Evolutionary conservation across 1,139 yeast species (phyloP), one percentile per base, ranked within the genome.

Genomic region (Pichia sp.): DNA sequence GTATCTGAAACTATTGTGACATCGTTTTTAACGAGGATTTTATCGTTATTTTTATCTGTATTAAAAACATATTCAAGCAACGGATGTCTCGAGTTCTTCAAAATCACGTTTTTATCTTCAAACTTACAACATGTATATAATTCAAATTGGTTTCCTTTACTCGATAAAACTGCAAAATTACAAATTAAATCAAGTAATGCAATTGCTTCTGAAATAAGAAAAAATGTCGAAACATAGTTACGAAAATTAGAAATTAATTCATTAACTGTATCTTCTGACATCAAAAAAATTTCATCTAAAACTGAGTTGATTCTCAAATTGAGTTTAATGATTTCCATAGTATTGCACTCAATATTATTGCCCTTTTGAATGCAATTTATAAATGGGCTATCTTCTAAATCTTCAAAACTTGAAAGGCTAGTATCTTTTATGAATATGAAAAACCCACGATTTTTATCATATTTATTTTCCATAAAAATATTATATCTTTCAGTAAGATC

Each of bases 141-240:
- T 6, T 24, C 29, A 9, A 40, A 41, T 6, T 55, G 35, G 11
- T 12, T 52, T 6, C 58, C 51, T 20, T 30, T 42, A 2, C 27
- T 40, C 2, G 50, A 32, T 37, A 62, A 56, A 24, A 40, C 46
- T 0, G 74, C 68, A 53, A 71, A 65, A 22, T 66, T 59, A 45
- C 71, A 66, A 5, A 74, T 47, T 25, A 72, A 50, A 51, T 73
- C 79, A 10, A 73, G 55, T 8, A 69, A 57, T 1, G 75, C 67
- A 11, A 71, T 46, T 0, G 74, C 73, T 53, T 73, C 78, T 1
- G 73, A 64, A 4, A 70, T 53, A 68, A 70, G 69, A 42, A 71
- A 71, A 27, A 69, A 52, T 0, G 63, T 55, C 0, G 75, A 67
- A 3, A 67, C 51, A 39, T 61, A 58, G 2, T 53, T 51, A 3